Evolutionary conservation across 345 rosid genomes (phyloP).

Genomic region (Streptanthus diversifolius): DNA sequence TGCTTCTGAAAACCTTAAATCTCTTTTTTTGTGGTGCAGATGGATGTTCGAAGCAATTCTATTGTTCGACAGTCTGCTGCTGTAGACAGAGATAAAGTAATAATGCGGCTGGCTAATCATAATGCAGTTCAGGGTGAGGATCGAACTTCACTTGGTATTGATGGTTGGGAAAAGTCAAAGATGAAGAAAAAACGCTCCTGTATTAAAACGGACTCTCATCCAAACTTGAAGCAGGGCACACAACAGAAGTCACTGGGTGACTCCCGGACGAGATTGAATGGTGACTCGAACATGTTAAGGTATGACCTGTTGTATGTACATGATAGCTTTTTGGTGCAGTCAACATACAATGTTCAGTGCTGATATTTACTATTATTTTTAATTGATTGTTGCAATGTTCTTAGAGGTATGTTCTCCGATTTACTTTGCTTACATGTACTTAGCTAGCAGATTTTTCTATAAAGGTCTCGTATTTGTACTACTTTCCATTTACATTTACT

Average conservation of each 20-base stretch:
- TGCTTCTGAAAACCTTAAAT: conserved; percentile 7
- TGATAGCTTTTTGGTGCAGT: conserved; percentile 16
- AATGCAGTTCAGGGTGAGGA: conserved; percentile 67
- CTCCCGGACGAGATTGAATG: conserved; percentile 60
- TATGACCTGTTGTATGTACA: conserved; percentile 25
- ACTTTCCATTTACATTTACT: not conserved
- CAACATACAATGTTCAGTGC: not conserved
- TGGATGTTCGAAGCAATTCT: conserved; percentile 65
- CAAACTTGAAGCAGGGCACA: conserved; percentile 60
- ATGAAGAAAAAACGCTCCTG: conserved; percentile 90
- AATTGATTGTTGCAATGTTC: conserved; percentile 11
- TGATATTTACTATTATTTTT: not conserved
- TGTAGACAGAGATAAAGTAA: conserved; percentile 70
- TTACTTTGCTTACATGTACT: not conserved
- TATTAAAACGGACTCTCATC: conserved; percentile 63
- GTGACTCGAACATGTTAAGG: conserved; percentile 79
- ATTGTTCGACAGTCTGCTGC: conserved; percentile 56
- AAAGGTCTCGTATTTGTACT: not conserved
- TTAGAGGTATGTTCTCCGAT: conserved; percentile 3
- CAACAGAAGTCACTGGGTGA: conserved; percentile 56
- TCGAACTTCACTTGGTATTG: conserved; percentile 61
- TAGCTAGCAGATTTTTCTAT: conserved; percentile 5
- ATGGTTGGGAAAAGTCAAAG: conserved; percentile 92
- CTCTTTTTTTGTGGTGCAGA: conserved; percentile 41
- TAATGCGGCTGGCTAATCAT: conserved; percentile 50